A percentile compares a stretch with the other conserved stretches of the same genome.
Conservation (phyloP, 163 green algal species). For the Botryococcus braunii region DNA sequence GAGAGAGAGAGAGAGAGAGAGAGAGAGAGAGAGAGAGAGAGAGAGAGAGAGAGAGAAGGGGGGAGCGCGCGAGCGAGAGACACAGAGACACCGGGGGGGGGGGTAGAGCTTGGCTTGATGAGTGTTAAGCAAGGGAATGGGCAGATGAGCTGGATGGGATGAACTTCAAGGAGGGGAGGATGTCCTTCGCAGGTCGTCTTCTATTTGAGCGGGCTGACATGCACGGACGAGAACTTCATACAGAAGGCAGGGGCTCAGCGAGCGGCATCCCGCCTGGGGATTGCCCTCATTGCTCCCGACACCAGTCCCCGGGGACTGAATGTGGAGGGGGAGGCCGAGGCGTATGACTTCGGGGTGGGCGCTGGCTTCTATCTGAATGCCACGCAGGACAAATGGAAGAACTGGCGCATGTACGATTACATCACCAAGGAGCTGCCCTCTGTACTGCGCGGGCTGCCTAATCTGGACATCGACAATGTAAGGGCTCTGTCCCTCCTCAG, state of each 20-base stretch:
- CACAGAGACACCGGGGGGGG: too few species aligned
- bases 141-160: too few species aligned
- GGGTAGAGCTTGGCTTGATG: too few species aligned
- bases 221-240: conserved; percentile 94
- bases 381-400: conserved; percentile 58
- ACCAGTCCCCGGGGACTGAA: conserved; percentile 78
- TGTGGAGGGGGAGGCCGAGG: conserved; percentile 54
- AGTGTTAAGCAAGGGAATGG: too few species aligned
- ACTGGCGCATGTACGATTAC: conserved; percentile 92
- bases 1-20: too few species aligned
- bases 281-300: conserved; percentile 80
- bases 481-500: too few species aligned
- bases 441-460: conserved; percentile 47
- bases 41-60: too few species aligned
- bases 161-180: too few species aligned
- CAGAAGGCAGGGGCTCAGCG: conserved; percentile 72
- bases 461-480: conserved; percentile 52
- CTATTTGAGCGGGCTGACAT: conserved; percentile 92
- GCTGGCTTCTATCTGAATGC: conserved; percentile 98
- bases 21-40: too few species aligned
- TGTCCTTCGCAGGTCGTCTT: conserved; percentile 63
- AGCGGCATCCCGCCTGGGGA: conserved; percentile 51
- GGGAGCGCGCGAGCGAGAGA: too few species aligned
- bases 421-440: conserved; percentile 78
- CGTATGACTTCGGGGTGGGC: conserved; percentile 85